phyloP scores from a whole-genome alignment of 139 green algal genomes.

The Micractinium conductrix region DNA sequence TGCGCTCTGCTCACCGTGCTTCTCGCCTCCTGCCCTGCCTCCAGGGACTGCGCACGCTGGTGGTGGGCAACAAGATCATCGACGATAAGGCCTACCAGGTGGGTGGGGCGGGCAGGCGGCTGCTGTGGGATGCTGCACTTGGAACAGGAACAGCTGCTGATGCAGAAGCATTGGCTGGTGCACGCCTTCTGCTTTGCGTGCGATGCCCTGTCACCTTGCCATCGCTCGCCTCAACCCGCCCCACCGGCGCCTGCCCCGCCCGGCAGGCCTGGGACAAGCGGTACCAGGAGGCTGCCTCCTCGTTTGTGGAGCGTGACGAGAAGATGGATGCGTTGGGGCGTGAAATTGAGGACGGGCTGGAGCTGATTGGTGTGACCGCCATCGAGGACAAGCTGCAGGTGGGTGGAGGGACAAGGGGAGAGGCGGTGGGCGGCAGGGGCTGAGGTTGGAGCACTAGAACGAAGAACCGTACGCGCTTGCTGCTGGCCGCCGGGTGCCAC shows the following conservation, averaged over 20 bases:
- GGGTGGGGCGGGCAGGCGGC: no score
- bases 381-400: slow-evolving; percentile 98
- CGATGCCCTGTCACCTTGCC: no score
- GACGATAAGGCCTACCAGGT: slow-evolving; percentile 41
- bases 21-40: neutral
- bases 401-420: neutral
- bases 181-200: no score
- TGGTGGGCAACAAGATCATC: slow-evolving; percentile 60
- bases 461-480: no score
- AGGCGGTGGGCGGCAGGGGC: neutral
- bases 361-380: slow-evolving; percentile 94
- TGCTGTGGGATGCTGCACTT: no score
- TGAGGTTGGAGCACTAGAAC: neutral
- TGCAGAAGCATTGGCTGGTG: no score
- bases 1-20: neutral
- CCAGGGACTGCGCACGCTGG: slow-evolving; percentile 65
- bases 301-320: slow-evolving; percentile 61
- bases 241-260: no score
- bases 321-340: slow-evolving; percentile 58
- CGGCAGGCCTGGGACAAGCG: slow-evolving; percentile 66
- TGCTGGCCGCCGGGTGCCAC: no score
- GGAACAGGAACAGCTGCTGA: no score
- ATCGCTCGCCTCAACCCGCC: no score
- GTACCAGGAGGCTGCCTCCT: slow-evolving; percentile 58
- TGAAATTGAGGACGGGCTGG: slow-evolving; percentile 79